Base-by-base conservation (phyloP, 345 rosid species). In the Boechera retrofracta region DNA sequence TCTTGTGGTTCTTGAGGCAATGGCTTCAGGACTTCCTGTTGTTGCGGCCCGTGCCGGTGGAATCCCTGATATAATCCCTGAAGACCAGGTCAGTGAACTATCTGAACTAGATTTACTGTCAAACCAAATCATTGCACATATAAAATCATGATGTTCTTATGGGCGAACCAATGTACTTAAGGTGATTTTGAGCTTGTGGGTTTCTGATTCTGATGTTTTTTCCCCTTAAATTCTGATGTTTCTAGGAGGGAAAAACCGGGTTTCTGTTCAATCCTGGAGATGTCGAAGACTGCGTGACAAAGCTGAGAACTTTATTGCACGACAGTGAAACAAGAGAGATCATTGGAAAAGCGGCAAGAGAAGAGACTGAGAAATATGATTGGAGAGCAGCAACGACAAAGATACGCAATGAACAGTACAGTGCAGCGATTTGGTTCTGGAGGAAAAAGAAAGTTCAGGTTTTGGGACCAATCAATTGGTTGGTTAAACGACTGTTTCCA, bases 401-500 rank as follows among this genome's bases (percentile, higher is more conserved):
- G 77, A 92, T 95, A 61, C 94, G 99, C 52, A 88, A 92, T 5
- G 98, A 95, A 77, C 93, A 95, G 39, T 95, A 95, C 81, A 85
- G 85, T 35, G 97, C 94, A 10, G 99, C 99, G 47, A 95, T 95
- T 51, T 91, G 98, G 98, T 95, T 92, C 87, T 95, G 99, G 99
- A 81, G 89, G 76, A 85, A 85, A 86, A 88, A 89, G 77, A 88
- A 90, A 81, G 86, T 86, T 5, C 84, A 88, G 83, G 81, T 92
- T n/a, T 69, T 84, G 13, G 85, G 94, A 71, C 99, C 98, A 10
- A 2, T 95, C 45, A 89, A 83, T 41, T 92, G 96, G 98, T 79
- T 95, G 57, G 78, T 78, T 16, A 86, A 86, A 77, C 77, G 87
- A 18, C 29, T 92, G 59, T 95, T 89, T 75, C 94, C 93, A 0